These are phyloP conservation scores for Rosa persica DNA, from an alignment of 306 rosid species.

Conservation along the genomic window DNA sequence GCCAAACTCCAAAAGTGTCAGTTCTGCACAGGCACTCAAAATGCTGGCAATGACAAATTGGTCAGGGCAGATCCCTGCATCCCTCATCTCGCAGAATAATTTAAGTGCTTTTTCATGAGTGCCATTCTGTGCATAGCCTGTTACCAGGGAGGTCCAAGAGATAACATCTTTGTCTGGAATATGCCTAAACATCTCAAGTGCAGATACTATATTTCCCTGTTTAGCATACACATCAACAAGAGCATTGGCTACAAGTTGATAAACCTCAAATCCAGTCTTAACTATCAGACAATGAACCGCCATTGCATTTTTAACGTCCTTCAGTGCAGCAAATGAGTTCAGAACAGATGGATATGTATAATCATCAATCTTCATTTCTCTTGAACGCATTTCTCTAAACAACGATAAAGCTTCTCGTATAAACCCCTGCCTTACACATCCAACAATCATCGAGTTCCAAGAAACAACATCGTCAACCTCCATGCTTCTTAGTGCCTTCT, in stretches of 20 bases:
- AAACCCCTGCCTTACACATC: conserved; percentile 69
- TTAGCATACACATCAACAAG: conserved; percentile 89
- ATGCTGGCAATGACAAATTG: conserved; percentile 66
- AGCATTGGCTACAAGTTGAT: conserved; percentile 71
- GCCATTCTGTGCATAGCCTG: conserved; percentile 74
- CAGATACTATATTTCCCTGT: conserved; percentile 48
- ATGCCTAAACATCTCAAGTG: conserved; percentile 54
- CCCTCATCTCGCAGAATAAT: conserved; percentile 70
- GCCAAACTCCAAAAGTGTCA: conserved; percentile 75
- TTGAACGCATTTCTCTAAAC: conserved; percentile 66
- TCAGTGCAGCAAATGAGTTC: conserved; percentile 48
- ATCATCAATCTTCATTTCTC: conserved; percentile 64
- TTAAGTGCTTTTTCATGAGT: conserved; percentile 60
- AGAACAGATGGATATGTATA: conserved; percentile 84
- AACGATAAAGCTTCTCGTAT: conserved; percentile 59
- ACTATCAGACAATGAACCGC: conserved; percentile 63
- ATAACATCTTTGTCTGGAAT: conserved; percentile 74
- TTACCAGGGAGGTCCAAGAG: conserved; percentile 89
- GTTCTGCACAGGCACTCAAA: conserved; percentile 78
- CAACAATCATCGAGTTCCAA: conserved; percentile 89
- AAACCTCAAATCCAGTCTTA: conserved; percentile 72
- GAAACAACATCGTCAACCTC: conserved; percentile 68
- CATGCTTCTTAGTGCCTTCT: conserved; percentile 53
- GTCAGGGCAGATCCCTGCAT: conserved; percentile 57
- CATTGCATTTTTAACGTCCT: conserved; percentile 38